Percentiles rank a stretch among this genome's conserved stretches.
These are phyloP conservation scores for Zostera marina DNA, from an alignment of 116 monocot species.

Conservation along the genomic window DNA sequence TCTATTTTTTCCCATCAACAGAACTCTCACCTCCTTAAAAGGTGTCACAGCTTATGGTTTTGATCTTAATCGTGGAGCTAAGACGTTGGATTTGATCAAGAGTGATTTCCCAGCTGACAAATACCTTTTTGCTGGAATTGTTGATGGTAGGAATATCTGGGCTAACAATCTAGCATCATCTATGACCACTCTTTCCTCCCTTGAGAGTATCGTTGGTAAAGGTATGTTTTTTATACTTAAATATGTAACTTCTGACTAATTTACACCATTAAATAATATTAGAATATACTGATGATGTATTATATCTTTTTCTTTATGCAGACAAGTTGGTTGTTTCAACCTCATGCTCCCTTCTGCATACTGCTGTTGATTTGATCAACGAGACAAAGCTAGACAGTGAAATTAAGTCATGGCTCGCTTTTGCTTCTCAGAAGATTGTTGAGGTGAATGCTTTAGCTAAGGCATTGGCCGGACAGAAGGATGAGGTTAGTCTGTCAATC, in stretches of 20 bases:
- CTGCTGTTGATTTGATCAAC: conserved; percentile 54
- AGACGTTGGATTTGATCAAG: conserved; percentile 49
- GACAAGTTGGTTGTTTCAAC: conserved; percentile 67
- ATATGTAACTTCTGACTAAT: neutral
- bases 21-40: conserved; percentile 40
- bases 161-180: conserved; percentile 51
- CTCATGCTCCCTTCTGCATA: conserved; percentile 56
- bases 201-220: conserved; percentile 48
- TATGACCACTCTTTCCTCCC: conserved; percentile 25
- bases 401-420: conserved; percentile 69
- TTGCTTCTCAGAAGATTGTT: conserved; percentile 60
- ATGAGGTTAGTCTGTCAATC: conserved; percentile 24
- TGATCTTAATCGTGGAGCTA: conserved; percentile 53
- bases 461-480: conserved; percentile 44
- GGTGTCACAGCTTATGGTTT: conserved; percentile 44
- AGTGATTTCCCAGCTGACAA: conserved; percentile 44
- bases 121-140: conserved; percentile 58
- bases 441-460: conserved; percentile 62
- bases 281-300: neutral
- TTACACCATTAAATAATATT: neutral
- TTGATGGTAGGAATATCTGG: conserved; percentile 66
- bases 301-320: conserved; percentile 4
- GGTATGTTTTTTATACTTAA: conserved; percentile 17
- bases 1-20: conserved; percentile 7
- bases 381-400: conserved; percentile 54